phyloP scores from a whole-genome alignment of 2,329 filamentous ascomycete species.

The Hypoxylon sp. region DNA sequence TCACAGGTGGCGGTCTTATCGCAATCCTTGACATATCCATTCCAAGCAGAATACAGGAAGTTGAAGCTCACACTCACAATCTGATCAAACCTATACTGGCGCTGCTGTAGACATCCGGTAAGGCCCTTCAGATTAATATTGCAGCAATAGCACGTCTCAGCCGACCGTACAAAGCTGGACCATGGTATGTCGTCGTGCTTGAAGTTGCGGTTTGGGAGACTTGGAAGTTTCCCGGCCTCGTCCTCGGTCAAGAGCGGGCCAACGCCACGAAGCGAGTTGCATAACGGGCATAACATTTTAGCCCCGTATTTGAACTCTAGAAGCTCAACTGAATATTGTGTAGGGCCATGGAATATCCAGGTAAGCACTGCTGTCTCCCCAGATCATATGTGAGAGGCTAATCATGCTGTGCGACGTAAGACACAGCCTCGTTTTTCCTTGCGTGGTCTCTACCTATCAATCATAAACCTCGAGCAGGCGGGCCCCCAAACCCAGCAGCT shows the following conservation, averaged over 20 bases:
- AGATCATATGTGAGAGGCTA: neutral
- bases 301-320: neutral
- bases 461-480: conserved; percentile 27
- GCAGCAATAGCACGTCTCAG: conserved; percentile 6
- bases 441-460: conserved; percentile 6
- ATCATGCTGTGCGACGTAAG: neutral
- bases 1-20: conserved; percentile 1
- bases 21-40: neutral
- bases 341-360: neutral
- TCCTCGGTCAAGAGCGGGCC: neutral
- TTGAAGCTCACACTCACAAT: neutral
- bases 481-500: conserved; percentile 57
- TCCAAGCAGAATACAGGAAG: conserved; percentile 1
- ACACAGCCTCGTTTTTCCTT: neutral
- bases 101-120: neutral
- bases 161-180: neutral
- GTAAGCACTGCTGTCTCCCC: too few relatives aligned
- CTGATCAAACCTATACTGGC: neutral
- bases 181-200: conserved; percentile 2
- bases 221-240: neutral
- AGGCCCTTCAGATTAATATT: conserved; percentile 2
- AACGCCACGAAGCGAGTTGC: conserved; percentile 1
- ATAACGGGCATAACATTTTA: conserved; percentile 2
- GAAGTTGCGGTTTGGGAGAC: neutral
- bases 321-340: neutral